phyloP scores from a whole-genome alignment of 2,329 filamentous ascomycete species.

The Fusarium newnesense region DNA sequence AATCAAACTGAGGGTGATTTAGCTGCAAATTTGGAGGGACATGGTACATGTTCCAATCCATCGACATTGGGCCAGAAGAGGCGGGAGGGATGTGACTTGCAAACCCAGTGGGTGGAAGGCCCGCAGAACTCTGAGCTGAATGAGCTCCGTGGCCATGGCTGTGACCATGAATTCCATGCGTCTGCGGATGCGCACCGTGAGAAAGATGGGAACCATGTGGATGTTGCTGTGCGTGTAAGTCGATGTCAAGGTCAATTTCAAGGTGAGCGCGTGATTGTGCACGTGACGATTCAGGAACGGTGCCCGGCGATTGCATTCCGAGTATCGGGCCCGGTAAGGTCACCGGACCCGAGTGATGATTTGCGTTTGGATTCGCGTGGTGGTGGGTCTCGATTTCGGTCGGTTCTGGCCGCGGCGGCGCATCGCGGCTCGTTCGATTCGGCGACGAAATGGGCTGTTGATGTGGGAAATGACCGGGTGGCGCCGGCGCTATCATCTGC shows the following conservation, averaged over 20 bases:
- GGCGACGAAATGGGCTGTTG: slow-evolving; percentile 45
- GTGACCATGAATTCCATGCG: slow-evolving; percentile 25
- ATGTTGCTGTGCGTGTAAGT: slow-evolving; percentile 35
- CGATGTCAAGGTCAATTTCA: slow-evolving; percentile 25
- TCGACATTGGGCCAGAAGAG: slow-evolving; percentile 26
- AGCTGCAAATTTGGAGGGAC: slow-evolving; percentile 29
- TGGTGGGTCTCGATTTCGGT: slow-evolving; percentile 38
- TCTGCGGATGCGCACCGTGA: not conserved
- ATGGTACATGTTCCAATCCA: slow-evolving; percentile 41
- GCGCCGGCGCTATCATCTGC: slow-evolving; percentile 40
- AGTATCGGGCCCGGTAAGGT: slow-evolving; percentile 27
- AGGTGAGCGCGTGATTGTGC: slow-evolving; percentile 1
- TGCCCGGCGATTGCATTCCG: slow-evolving; percentile 32
- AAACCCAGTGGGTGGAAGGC: slow-evolving; percentile 22
- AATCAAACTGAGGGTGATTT: slow-evolving; percentile 37
- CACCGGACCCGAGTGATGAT: slow-evolving; percentile 7
- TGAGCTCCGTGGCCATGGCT: slow-evolving; percentile 20
- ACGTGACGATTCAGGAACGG: slow-evolving; percentile 12
- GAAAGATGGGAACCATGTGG: slow-evolving; percentile 17
- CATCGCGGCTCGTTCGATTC: slow-evolving; percentile 44
- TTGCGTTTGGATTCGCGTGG: slow-evolving; percentile 19
- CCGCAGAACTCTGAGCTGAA: slow-evolving; percentile 25
- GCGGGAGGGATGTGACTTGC: slow-evolving; percentile 26
- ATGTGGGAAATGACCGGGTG: slow-evolving; percentile 39
- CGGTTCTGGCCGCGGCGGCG: slow-evolving; percentile 40